A percentile compares a stretch with the other conserved stretches of the same genome.
These are phyloP conservation scores for Penicillium subrubescens DNA, from an alignment of 495 filamentous ascomycete genomes.

Conservation along the genomic window DNA sequence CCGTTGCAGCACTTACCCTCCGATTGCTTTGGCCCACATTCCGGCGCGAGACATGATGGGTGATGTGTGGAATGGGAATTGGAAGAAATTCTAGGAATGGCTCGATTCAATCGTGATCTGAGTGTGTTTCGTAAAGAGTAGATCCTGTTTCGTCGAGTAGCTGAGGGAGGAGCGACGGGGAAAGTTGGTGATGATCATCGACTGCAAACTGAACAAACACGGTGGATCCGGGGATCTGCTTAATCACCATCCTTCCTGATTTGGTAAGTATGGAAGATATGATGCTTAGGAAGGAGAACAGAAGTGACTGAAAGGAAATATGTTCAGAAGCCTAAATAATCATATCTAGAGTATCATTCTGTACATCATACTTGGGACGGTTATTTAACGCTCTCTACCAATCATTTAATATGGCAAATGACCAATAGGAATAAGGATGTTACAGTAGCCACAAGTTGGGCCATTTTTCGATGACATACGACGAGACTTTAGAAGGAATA, in stretches of 20 bases:
- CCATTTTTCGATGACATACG: too few species aligned
- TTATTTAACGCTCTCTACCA: too few species aligned
- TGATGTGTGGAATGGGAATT: background rate
- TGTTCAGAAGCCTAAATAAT: too few species aligned
- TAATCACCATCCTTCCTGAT: background rate
- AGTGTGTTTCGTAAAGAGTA: background rate
- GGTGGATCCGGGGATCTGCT: background rate
- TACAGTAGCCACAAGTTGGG: too few species aligned
- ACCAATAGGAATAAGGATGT: too few species aligned
- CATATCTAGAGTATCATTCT: too few species aligned
- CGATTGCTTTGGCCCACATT: constrained; percentile 58
- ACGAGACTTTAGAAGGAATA: too few species aligned
- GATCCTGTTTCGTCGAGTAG: background rate
- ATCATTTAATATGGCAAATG: too few species aligned
- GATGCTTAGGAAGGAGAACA: too few species aligned
- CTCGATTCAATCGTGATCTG: background rate
- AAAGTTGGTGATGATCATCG: constrained; percentile 1
- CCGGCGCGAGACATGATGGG: constrained; percentile 51
- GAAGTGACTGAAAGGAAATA: too few species aligned
- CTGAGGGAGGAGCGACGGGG: constrained; percentile 1
- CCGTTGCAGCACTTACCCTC: constrained; percentile 42
- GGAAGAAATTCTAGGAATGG: too few species aligned
- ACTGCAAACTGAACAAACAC: constrained; percentile 5
- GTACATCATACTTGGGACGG: too few species aligned
- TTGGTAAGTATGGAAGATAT: background rate